Base-by-base conservation (phyloP, 495 filamentous ascomycete species). In the Xylaria flabelliformis region DNA sequence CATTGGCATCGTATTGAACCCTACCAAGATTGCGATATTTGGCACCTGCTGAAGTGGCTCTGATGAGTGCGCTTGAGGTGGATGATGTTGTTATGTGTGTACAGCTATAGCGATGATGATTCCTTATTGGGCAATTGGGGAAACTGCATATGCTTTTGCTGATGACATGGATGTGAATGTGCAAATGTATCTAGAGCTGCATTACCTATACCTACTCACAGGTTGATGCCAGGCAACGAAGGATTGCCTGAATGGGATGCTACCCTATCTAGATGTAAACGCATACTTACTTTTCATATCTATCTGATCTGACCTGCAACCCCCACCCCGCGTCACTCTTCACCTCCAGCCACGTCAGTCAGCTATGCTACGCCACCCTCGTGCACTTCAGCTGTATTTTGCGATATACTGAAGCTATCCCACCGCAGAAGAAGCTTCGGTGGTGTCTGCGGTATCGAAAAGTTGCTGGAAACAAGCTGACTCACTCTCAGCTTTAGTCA, bases 41-140 rank as follows among this genome's bases (percentile, higher is more conserved):
- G 29, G n/a, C n/a, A n/a, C 7, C 42, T 42, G 39, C 17, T 42
- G 61, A 42, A 15, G n/a, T 42, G 7, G 61, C 10, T 13, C 36
- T 44, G 32, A 21, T 12, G 42, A 3, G 21, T 24, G 26, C 0
- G 17, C 44, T n/a, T 6, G 42, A 34, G 32, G 41, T 36, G 26
- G 26, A 2, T 29, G 26, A 29, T 29, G 21, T 55, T 26, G 13
- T 13, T 56, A 15, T 24, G 53, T 39, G 48, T 66, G 64, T 46
- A 66, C 51, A 7, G 29, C 44, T 48, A 64, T 56, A 56, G 61
- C 61, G 61, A 42, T 42, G 36, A 21, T 36, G 21, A 44, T 63
- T 64, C 48, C 42, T 4, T 64, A 64, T 48, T 64, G 62, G 62
- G 21, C 36, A 36, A 64, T 26, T 26, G 19, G n/a, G 50, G 48